Evolutionary conservation across 164 flowering plant species (phyloP).

Genomic region (Tetracentron sinense): DNA sequence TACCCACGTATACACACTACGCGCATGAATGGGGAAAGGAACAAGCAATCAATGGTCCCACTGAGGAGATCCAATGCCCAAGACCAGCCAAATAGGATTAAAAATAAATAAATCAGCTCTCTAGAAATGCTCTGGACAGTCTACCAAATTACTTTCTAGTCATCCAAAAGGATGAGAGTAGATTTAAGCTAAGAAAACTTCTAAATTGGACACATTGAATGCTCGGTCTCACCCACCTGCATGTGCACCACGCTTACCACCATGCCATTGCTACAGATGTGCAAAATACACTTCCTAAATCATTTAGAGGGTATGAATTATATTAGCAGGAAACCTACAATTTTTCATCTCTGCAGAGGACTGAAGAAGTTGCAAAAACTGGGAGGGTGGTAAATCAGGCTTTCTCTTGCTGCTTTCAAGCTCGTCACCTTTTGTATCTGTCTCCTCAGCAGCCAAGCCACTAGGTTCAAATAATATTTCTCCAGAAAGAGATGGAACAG

Average conservation of each 20-base stretch:
- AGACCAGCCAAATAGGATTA: not conserved
- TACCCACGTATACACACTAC: not conserved
- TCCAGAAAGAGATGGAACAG: constrained; percentile 82
- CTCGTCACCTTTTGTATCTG: constrained; percentile 21
- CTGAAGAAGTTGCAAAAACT: constrained; percentile 60
- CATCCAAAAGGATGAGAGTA: constrained; percentile 1
- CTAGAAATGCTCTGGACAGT: not conserved
- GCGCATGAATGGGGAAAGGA: not conserved
- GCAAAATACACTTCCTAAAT: not conserved
- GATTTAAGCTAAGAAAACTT: no score
- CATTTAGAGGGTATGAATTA: no score
- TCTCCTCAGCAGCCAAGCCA: constrained; percentile 32
- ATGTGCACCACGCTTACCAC: no score
- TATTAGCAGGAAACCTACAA: constrained; percentile 48
- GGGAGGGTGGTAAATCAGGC: constrained; percentile 38
- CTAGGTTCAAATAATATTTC: constrained; percentile 66
- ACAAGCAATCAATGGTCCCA: not conserved
- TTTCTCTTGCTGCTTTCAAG: constrained; percentile 17
- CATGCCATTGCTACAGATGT: not conserved
- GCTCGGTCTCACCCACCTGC: no score
- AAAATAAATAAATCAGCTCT: not conserved
- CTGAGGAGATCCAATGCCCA: not conserved
- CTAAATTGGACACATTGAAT: no score
- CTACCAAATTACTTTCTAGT: not conserved
- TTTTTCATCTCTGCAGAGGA: constrained; percentile 48